These are phyloP conservation scores for Candida namnaoensis DNA, from an alignment of 805 yeast species.

Conservation along the genomic window DNA sequence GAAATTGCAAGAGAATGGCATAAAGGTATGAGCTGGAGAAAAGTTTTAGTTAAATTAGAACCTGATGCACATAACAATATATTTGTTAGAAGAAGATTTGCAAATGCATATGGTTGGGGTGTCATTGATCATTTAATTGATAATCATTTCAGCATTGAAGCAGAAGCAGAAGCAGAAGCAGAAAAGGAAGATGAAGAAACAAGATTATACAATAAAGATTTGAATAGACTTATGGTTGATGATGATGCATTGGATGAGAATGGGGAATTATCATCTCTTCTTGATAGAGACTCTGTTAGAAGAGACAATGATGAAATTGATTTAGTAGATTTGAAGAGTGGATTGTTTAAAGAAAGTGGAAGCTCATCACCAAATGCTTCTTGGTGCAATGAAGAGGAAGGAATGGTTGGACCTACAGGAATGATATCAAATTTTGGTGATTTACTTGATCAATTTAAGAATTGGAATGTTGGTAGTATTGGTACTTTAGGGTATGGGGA, in stretches of 20 bases:
- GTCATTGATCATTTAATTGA: slow-evolving; percentile 62
- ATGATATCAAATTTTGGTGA: slow-evolving; percentile 58
- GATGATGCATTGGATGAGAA: slow-evolving; percentile 1
- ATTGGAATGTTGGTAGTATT: slow-evolving; percentile 11
- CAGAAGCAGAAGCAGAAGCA: background rate
- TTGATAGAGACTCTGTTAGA: slow-evolving; percentile 6
- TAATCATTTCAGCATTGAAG: slow-evolving; percentile 41
- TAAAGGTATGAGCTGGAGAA: slow-evolving; percentile 60
- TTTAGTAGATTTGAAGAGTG: slow-evolving; percentile 3
- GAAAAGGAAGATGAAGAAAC: too few relatives aligned
- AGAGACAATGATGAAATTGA: slow-evolving; percentile 9
- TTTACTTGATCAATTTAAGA: slow-evolving; percentile 36
- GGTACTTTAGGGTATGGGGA: too few relatives aligned
- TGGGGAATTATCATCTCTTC: background rate
- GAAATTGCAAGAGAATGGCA: slow-evolving; percentile 66
- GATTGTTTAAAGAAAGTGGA: too few relatives aligned
- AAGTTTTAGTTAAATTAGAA: slow-evolving; percentile 53
- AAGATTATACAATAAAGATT: too few relatives aligned
- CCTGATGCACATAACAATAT: slow-evolving; percentile 79
- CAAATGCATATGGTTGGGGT: slow-evolving; percentile 83
- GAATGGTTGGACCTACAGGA: slow-evolving; percentile 63
- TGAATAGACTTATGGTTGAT: too few relatives aligned
- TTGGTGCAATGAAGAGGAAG: background rate
- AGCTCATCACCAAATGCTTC: background rate
- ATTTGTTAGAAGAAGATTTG: slow-evolving; percentile 59